Conservation (phyloP, 768 basidiomycete genomes). For the Coprinopsis marcescibilis region DNA sequence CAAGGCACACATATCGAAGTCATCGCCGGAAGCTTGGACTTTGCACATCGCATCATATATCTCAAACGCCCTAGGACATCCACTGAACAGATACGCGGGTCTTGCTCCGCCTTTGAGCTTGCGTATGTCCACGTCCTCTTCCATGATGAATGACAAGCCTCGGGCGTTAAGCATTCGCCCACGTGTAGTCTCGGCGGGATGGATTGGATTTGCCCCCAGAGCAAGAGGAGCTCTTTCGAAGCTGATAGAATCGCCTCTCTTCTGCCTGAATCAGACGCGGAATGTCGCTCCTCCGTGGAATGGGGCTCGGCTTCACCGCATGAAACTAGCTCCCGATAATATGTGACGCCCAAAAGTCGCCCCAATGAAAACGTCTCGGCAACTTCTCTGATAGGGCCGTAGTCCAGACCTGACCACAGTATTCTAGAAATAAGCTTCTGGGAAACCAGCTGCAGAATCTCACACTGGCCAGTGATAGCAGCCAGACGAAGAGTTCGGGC, state of each 20-base stretch:
- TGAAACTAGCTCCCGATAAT: constrained; percentile 43
- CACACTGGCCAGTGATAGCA: constrained; percentile 39
- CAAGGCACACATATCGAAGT: constrained; percentile 35
- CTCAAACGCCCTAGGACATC: constrained; percentile 59
- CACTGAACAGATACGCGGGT: constrained; percentile 19
- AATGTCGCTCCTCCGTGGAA: constrained; percentile 16
- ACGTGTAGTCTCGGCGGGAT: too few species aligned
- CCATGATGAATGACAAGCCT: constrained; percentile 24
- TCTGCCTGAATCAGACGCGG: too few species aligned
- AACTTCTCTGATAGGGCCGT: constrained; percentile 43
- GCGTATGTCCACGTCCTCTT: constrained; percentile 31
- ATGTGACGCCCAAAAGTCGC: constrained; percentile 44
- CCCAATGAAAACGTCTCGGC: constrained; percentile 35
- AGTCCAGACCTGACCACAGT: constrained; percentile 43
- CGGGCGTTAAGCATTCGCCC: too few species aligned
- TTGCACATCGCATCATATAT: constrained; percentile 32
- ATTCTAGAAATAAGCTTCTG: constrained; percentile 45
- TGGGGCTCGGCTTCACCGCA: constrained; percentile 26
- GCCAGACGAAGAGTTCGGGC: constrained; percentile 49
- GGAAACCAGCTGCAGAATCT: constrained; percentile 42
- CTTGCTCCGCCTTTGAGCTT: neutral
- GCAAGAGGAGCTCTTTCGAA: too few species aligned
- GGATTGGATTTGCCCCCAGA: too few species aligned
- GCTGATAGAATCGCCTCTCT: too few species aligned
- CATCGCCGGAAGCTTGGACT: constrained; percentile 29